A percentile compares a stretch with the other conserved stretches of the same genome.
phyloP scores from a whole-genome alignment of 768 basidiomycete species.

The Polyporus arcularius region DNA sequence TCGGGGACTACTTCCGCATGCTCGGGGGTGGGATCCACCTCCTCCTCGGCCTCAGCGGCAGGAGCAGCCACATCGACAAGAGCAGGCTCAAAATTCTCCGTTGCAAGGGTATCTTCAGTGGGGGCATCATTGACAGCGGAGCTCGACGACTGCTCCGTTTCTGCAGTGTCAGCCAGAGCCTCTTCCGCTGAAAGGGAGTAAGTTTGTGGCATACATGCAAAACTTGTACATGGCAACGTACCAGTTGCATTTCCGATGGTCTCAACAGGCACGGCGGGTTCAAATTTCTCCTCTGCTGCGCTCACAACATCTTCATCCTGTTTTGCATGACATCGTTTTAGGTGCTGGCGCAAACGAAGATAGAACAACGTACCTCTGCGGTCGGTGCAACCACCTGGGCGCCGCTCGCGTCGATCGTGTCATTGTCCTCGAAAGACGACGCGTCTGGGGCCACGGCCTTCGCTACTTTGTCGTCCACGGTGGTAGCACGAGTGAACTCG shows the following conservation, averaged over 20 bases:
- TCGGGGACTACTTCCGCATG: not conserved
- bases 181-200: not conserved
- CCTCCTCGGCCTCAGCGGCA: conserved; percentile 2
- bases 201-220: not conserved
- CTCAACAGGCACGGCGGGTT: not conserved
- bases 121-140: not conserved
- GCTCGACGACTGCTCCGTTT: not conserved
- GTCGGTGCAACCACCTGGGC: not conserved
- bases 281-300: not conserved
- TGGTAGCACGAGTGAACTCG: not conserved
- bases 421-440: not conserved
- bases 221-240: not conserved
- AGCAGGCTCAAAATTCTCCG: not conserved
- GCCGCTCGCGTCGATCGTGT: not conserved
- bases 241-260: not conserved
- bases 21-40: not conserved
- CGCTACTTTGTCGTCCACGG: not conserved
- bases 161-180: not conserved
- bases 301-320: not conserved
- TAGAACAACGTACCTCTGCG: not conserved
- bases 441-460: conserved; percentile 5
- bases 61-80: not conserved
- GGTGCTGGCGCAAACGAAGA: not conserved
- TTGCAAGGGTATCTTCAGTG: conserved; percentile 2
- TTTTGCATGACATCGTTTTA: not conserved